These are phyloP conservation scores for Ceratobasidium papillatum DNA, from an alignment of 1,284 basidiomycete genomes.

Conservation along the genomic window DNA sequence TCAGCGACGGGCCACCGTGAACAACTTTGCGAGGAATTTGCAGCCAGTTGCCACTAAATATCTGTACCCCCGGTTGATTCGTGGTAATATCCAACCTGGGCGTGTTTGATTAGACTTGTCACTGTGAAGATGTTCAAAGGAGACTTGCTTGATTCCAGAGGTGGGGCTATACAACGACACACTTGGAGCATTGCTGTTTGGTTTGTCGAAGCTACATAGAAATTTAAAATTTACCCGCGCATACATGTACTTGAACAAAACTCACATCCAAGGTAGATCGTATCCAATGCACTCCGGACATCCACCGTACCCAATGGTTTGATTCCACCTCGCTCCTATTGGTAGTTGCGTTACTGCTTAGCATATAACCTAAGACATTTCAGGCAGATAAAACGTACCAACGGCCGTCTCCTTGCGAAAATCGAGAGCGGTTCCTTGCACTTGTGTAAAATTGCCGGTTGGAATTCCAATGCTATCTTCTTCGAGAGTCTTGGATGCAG, in stretches of 20 bases:
- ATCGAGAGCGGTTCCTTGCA: constrained; percentile 57
- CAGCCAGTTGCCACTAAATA: constrained; percentile 60
- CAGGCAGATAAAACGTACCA: constrained; percentile 48
- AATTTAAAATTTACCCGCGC: background rate
- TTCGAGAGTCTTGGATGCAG: constrained; percentile 55
- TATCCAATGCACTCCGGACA: constrained; percentile 56
- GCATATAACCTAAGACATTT: background rate
- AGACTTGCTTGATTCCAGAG: constrained; percentile 59
- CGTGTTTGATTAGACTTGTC: constrained; percentile 8
- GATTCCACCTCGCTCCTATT: constrained; percentile 37
- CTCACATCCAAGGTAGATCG: constrained; percentile 60
- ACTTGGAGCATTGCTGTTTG: constrained; percentile 50
- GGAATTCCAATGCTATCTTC: constrained; percentile 60
- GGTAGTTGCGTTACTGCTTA: background rate
- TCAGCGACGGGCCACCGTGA: constrained; percentile 57
- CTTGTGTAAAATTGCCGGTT: constrained; percentile 55
- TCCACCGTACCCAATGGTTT: constrained; percentile 39
- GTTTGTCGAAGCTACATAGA: constrained; percentile 48
- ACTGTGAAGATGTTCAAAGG: constrained; percentile 11
- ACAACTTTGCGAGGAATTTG: constrained; percentile 58
- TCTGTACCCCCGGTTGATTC: constrained; percentile 61
- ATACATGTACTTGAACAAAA: background rate
- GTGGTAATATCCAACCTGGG: constrained; percentile 61
- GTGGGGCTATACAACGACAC: constrained; percentile 58
- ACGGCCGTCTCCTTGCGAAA: constrained; percentile 58